Base-by-base conservation (phyloP, 768 basidiomycete species). In the Agrocybe pediades region DNA sequence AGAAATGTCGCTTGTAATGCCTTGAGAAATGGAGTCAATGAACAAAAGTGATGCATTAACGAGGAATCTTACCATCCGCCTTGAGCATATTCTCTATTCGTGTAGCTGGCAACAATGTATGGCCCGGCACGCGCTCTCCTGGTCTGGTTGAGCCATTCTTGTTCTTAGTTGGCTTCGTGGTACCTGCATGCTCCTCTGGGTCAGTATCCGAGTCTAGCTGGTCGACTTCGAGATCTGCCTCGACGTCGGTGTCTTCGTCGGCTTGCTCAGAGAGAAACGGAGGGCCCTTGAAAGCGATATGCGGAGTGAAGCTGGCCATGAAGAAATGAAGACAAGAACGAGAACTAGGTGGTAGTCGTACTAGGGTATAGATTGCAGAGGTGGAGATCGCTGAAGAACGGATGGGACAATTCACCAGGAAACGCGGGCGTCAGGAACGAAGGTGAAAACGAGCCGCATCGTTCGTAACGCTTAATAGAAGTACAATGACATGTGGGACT, bases 41-140 rank as follows among this genome's bases (percentile, higher is more conserved):
- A 54, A 46, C 51, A 41, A 52, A 41, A 20, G 40, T 40, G 43
- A 39, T 16, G 25, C 17, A 36, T 25, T 56, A 20, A 15, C 46
- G 36, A 15, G 30, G 29, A 29, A 51, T 29, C 79, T 44, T 67
- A 85, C 90, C 88, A 57, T 93, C 89, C 11, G 88, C 85, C 62
- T 91, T 84, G 39, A 91, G 74, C 60, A 93, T 91, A 63, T 81
- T 86, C 68, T 92, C 88, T 36, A 95, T 67, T 57, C 83, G 80
- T 33, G 79, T 68, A 29, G 81, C 72, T 15, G 91, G 90, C 27
- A 93, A 71, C 2, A 88, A 69, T 4, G 83, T 85, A 41, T 87
- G 82, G 21, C 90, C 91, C 1, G 82, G 83, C 20, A 74, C 69
- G 58, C 87, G 84, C 49, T 71, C 71, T 39, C 66, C 71, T 5